A percentile compares a stretch with the other conserved stretches of the same genome.
These are phyloP conservation scores for Tilletia caries DNA, from an alignment of 1,284 basidiomycete genomes.

Conservation along the genomic window DNA sequence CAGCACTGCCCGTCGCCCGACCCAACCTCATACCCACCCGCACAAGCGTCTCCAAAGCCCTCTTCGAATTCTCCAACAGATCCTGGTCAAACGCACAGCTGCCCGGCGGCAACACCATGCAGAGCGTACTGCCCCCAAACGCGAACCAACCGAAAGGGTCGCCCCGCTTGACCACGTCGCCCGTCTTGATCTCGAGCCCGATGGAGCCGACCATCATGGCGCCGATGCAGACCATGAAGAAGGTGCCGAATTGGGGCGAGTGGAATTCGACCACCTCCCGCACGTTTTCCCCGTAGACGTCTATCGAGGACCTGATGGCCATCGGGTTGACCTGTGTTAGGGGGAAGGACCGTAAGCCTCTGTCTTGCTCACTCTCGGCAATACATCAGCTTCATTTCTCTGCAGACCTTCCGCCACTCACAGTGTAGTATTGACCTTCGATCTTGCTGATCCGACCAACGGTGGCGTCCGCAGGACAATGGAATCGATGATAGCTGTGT, in stretches of 20 bases:
- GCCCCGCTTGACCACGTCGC: slow-evolving; percentile 72
- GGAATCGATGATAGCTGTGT: slow-evolving; percentile 80
- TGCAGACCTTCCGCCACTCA: too few relatives aligned
- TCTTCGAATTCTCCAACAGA: slow-evolving; percentile 67
- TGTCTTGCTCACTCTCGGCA: too few relatives aligned
- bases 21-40: slow-evolving; percentile 59
- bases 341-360: too few relatives aligned
- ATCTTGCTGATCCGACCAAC: slow-evolving; percentile 59
- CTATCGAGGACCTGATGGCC: slow-evolving; percentile 72
- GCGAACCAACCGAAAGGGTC: slow-evolving; percentile 73
- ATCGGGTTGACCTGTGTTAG: slow-evolving; percentile 67
- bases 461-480: slow-evolving; percentile 79
- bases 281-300: slow-evolving; percentile 90
- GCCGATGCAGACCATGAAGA: slow-evolving; percentile 44
- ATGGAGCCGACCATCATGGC: slow-evolving; percentile 65
- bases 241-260: slow-evolving; percentile 39
- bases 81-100: slow-evolving; percentile 68
- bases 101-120: slow-evolving; percentile 27
- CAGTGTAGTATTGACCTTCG: slow-evolving; percentile 50
- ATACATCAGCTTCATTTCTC: too few relatives aligned
- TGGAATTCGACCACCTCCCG: slow-evolving; percentile 57
- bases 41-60: slow-evolving; percentile 69
- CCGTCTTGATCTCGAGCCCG: slow-evolving; percentile 76
- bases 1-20: slow-evolving; percentile 13
- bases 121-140: slow-evolving; percentile 43